These are phyloP conservation scores for Chaetomium strumarium DNA, from an alignment of 2,329 filamentous ascomycete genomes.

Conservation along the genomic window DNA sequence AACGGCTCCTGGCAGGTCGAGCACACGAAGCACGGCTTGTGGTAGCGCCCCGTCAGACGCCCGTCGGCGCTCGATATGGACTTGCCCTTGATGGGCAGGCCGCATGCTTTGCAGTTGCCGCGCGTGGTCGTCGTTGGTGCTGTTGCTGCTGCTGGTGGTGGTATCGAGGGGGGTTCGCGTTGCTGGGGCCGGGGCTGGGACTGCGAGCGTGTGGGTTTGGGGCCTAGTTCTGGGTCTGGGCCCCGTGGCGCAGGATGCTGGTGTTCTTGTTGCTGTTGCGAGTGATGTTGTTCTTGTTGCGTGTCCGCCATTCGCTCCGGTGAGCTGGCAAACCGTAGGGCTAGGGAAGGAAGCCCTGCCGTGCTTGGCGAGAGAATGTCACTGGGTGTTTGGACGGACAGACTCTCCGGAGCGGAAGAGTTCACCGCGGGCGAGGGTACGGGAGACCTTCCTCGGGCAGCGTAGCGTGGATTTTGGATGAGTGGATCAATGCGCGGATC, in stretches of 20 bases:
- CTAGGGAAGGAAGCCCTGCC: constrained; percentile 7
- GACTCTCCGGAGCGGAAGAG: background rate
- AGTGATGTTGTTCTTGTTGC: background rate
- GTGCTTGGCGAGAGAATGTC: constrained; percentile 12
- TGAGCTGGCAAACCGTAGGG: constrained; percentile 17
- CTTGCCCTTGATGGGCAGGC: constrained; percentile 74
- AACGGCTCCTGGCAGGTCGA: constrained; percentile 76
- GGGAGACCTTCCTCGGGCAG: constrained; percentile 21
- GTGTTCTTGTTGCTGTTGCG: background rate
- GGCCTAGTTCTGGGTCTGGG: background rate
- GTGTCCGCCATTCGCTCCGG: constrained; percentile 7
- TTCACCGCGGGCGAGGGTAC: constrained; percentile 21
- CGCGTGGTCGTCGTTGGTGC: constrained; percentile 41
- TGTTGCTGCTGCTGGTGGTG: constrained; percentile 31
- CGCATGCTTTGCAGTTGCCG: constrained; percentile 79
- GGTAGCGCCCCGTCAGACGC: constrained; percentile 84
- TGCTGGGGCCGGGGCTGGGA: constrained; percentile 7
- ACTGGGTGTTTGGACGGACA: background rate
- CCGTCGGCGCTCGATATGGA: constrained; percentile 92
- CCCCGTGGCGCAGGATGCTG: background rate
- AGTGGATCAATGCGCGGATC: constrained; percentile 35
- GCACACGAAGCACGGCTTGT: constrained; percentile 93
- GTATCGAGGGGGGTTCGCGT: background rate
- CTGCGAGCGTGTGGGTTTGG: constrained; percentile 8
- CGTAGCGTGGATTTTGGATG: constrained; percentile 24